Conservation (phyloP, 495 filamentous ascomycete genomes). For the Penicillium canariense region DNA sequence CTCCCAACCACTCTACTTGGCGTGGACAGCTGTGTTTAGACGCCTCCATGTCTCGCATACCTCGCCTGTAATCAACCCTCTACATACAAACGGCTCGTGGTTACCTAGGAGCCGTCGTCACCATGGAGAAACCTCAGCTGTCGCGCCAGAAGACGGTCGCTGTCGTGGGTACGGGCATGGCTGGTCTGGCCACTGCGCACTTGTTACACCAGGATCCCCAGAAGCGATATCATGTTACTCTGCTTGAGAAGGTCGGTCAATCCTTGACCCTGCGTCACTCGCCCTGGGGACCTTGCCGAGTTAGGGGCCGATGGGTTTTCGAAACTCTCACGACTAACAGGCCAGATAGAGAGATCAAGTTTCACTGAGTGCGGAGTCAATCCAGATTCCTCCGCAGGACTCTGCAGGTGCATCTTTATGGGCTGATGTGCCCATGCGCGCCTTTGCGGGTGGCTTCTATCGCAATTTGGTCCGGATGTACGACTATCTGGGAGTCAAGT, state of each 20-base stretch:
- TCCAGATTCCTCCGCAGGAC: conserved; percentile 10
- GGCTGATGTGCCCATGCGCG: conserved; percentile 58
- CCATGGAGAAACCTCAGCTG: conserved; percentile 5
- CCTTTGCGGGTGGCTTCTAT: conserved; percentile 54
- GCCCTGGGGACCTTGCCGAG: background rate
- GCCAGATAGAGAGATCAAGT: conserved; percentile 20
- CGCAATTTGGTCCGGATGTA: conserved; percentile 54
- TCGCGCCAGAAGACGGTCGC: conserved; percentile 32
- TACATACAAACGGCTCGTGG: background rate
- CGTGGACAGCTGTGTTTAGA: background rate
- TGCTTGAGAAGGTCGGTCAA: conserved; percentile 46
- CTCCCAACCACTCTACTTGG: background rate
- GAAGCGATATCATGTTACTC: conserved; percentile 42
- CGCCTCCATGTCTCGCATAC: background rate
- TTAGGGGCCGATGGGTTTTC: background rate
- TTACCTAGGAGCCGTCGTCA: background rate
- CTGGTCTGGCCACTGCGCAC: conserved; percentile 51
- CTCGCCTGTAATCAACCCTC: background rate
- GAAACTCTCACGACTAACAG: background rate
- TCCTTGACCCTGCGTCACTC: background rate
- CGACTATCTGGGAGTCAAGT: conserved; percentile 46
- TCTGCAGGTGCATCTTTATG: conserved; percentile 14
- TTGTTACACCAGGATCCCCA: conserved; percentile 45
- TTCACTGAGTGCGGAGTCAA: conserved; percentile 29
- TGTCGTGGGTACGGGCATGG: conserved; percentile 55